Conservation (phyloP, 805 yeast species). For the Candida glaebosa region DNA sequence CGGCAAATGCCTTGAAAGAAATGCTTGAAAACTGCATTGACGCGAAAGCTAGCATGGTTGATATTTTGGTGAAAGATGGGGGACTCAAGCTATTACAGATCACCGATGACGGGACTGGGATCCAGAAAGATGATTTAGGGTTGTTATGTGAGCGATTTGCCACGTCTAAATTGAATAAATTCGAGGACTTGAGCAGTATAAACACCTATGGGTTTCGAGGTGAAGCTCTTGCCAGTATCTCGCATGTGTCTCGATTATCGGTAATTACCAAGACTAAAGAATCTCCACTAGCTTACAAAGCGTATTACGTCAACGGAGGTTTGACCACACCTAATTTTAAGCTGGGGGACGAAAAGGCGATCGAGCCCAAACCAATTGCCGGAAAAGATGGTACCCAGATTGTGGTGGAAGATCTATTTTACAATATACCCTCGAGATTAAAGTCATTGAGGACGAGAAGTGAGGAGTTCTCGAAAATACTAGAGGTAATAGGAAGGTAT, state of each 20-base stretch:
- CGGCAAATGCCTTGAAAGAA: constrained; percentile 92
- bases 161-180: constrained; percentile 74
- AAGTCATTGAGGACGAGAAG: constrained; percentile 59
- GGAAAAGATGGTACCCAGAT: constrained; percentile 87
- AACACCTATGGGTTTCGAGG: constrained; percentile 93
- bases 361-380: constrained; percentile 70
- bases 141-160: constrained; percentile 90
- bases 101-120: constrained; percentile 87
- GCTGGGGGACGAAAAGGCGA: constrained; percentile 21
- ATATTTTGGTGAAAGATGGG: constrained; percentile 84
- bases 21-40: constrained; percentile 90
- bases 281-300: constrained; percentile 67
- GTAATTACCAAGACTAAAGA: constrained; percentile 69
- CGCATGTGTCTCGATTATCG: constrained; percentile 79
- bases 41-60: constrained; percentile 72
- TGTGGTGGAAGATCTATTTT: constrained; percentile 83
- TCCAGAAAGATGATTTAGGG: constrained; percentile 64
- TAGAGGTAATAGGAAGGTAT: constrained; percentile 82
- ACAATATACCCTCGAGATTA: constrained; percentile 77
- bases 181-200: constrained; percentile 70
- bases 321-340: constrained; percentile 44
- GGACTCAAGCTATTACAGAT: constrained; percentile 85
- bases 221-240: constrained; percentile 92
- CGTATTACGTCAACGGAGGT: constrained; percentile 66
- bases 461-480: constrained; percentile 73